Base-by-base conservation (phyloP, 176 grass and related monocot genomes). In the Carex parvula region DNA sequence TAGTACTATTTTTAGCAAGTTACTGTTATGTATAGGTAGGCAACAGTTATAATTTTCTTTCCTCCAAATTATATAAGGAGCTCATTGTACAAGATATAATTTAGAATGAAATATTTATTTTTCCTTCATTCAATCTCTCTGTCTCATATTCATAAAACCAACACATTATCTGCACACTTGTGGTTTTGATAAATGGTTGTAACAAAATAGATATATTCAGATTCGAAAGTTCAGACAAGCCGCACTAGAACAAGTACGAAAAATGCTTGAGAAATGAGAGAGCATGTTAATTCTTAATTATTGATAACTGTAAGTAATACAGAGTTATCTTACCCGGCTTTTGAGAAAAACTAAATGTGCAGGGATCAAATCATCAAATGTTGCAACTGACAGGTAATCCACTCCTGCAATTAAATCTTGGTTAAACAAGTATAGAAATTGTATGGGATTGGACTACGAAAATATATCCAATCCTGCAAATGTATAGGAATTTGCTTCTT, bases 271-370 rank as follows among this genome's bases (percentile, higher is more conserved):
- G 68, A 8, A 20, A 52, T 50, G 70, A 24, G n/a, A 10, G 37
- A 14, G 4, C n/a, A n/a, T 39, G 16, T 41, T 42, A 70, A 70
- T 4, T 37, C 10, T 32, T 32, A 32, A 41, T 17, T 70, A 62
- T 21, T 16, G 46, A 81, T 73, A 0, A 30, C 18, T 57, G 76
- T 4, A n/a, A n/a, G n/a, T n/a, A 9, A 71, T 13, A 10, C 16
- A 86, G 64, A 15, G 15, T 44, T 59, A 85, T 64, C 88, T 81
- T 94, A 94, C 95, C 86, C 90, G 82, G 2, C 67, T 91, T 87
- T 94, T 87, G 79, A 98, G 92, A 20, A 98, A 89, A 79, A 93
- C 91, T 4, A 98, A 79, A 89, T 98, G 92, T 62, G 95, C 84
- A 79, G 95, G 69, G 79, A 94, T 83, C 84, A 94, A 60, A 72